Conservation (phyloP, 129 eudicot genomes). For the Mikania micrantha region DNA sequence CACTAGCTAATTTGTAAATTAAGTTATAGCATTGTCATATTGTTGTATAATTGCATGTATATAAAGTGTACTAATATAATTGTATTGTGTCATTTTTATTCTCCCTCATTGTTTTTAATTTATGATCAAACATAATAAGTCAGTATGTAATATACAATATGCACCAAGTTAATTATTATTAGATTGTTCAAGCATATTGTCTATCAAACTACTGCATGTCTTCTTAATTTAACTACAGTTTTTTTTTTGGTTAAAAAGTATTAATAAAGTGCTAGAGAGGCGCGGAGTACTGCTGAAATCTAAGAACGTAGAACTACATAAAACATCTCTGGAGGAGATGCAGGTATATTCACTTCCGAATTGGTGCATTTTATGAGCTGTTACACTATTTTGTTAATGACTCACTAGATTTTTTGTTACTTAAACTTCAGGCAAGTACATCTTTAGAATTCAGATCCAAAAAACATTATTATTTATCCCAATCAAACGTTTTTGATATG, state of each 20-base stretch:
- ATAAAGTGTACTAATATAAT: neutral
- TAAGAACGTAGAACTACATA: constrained; percentile 15
- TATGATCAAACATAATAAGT: neutral
- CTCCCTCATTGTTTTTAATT: no score
- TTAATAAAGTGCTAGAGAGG: constrained; percentile 32
- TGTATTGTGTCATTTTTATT: neutral
- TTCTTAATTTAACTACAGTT: neutral
- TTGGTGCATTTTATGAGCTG: neutral
- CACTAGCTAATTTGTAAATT: no score
- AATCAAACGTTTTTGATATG: no score
- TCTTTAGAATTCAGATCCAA: no score
- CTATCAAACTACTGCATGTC: neutral
- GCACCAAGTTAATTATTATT: neutral
- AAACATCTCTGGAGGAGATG: constrained; percentile 17
- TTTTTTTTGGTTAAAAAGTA: constrained; percentile 8
- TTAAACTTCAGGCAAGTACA: neutral
- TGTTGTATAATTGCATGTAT: no score
- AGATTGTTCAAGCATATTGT: neutral
- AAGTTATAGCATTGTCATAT: neutral
- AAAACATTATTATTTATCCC: no score
- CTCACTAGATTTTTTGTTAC: neutral
- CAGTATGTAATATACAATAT: neutral
- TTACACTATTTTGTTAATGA: neutral
- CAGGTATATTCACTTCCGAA: constrained; percentile 11
- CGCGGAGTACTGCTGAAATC: constrained; percentile 15